Evolutionary conservation across 805 yeast genomes (phyloP).

Genomic region (Debaryomyces prosopidis): DNA sequence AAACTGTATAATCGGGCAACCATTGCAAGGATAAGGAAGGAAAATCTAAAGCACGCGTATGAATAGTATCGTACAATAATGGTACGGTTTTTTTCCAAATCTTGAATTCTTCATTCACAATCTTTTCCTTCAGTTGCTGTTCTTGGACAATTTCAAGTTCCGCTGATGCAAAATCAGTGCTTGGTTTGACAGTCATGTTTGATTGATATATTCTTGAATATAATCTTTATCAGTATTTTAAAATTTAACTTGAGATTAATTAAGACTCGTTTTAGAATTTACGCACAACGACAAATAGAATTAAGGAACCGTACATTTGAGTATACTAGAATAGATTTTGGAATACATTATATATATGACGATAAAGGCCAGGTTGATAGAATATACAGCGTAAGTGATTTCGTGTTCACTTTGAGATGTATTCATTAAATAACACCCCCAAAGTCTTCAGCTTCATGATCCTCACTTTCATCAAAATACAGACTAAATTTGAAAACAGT

Average conservation of each 20-base stretch:
- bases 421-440: constrained; percentile 23
- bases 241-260: too few relatives aligned
- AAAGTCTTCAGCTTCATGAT: constrained; percentile 24
- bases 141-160: constrained; percentile 39
- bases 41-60: constrained; percentile 66
- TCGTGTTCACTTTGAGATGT: too few relatives aligned
- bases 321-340: too few relatives aligned
- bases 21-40: constrained; percentile 74
- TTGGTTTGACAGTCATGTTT: constrained; percentile 11
- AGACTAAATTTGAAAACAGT: constrained; percentile 81
- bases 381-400: too few relatives aligned
- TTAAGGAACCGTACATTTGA: too few relatives aligned
- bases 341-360: too few relatives aligned
- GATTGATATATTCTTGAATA: neutral
- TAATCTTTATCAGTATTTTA: too few relatives aligned
- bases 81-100: constrained; percentile 87
- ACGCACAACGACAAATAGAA: too few relatives aligned
- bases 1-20: constrained; percentile 48
- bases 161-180: constrained; percentile 23
- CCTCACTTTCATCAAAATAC: constrained; percentile 57
- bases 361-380: too few relatives aligned
- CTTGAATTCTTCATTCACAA: constrained; percentile 71
- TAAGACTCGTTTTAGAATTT: too few relatives aligned
- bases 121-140: constrained; percentile 59
- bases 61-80: constrained; percentile 68